Evolutionary conservation across 2,329 filamentous ascomycete genomes (phyloP), one percentile per base, ranked within the genome.

Genomic region (Dothistroma pini): DNA sequence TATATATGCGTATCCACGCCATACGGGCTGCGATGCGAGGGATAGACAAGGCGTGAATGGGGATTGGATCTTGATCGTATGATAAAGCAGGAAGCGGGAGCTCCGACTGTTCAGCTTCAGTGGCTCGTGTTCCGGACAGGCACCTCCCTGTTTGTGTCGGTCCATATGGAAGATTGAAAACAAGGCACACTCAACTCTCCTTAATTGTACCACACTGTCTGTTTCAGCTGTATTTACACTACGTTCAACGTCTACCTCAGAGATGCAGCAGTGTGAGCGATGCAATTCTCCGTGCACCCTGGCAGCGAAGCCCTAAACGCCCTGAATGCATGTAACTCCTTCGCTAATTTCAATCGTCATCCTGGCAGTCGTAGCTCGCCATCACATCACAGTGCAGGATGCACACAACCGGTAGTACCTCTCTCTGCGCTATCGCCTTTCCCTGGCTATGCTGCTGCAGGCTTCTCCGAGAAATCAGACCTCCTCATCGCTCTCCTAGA

Each of bases 141-240:
- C 34, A 7, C 34, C 34, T 16, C 34, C 38, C 9, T 44, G 41
- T n/a, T 44, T n/a, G 1, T n/a, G 8, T 3, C 41, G 12, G n/a
- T 44, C n/a, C 41, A 44, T n/a, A 44, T 19, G 41, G 14, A 19
- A 44, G 14, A 44, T 19, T 1, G 41, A 9, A 38, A 44, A n/a
- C 12, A 44, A 44, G n/a, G 41, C 14, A 44, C 16, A n/a, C 16
- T 19, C 16, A 44, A 5, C 41, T 44, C n/a, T n/a, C 14, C 4
- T 19, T 5, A n/a, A n/a, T 19, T 8, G 14, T 19, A 19, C 12
- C 41, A 44, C 41, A 9, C 9, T 44, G 41, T 44, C 41, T 44
- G 57, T 34, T 54, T 54, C 57, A 58, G 57, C 57, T 47, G 47
- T 54, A 58, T 48, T 49, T 58, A 58, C 56, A 21, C 48, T 51